phyloP scores from a whole-genome alignment of 139 green algal genomes.

The Coelastrella sp. region DNA sequence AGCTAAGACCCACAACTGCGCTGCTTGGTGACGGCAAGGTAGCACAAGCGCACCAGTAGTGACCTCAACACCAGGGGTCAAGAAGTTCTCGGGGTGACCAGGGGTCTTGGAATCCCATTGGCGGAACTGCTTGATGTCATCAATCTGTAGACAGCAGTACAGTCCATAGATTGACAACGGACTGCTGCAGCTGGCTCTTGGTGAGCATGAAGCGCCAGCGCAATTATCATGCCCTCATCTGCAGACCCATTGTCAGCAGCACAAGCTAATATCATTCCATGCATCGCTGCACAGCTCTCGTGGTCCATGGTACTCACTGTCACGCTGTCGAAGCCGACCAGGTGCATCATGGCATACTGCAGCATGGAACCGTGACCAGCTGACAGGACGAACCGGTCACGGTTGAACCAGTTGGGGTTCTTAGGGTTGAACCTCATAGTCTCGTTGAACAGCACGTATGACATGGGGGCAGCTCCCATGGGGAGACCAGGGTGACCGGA shows the following conservation, averaged over 20 bases:
- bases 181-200: not conserved
- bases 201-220: not conserved
- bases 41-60: conserved; percentile 83
- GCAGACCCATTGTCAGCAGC: too few species aligned
- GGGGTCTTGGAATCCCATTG: conserved; percentile 95
- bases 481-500: conserved; percentile 93
- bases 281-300: too few species aligned
- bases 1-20: too few species aligned
- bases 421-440: conserved; percentile 97
- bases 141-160: conserved; percentile 73
- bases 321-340: conserved; percentile 94
- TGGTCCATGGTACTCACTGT: conserved; percentile 57
- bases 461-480: conserved; percentile 96
- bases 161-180: not conserved
- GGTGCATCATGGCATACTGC: conserved; percentile 97
- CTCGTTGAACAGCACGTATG: conserved; percentile 97
- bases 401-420: conserved; percentile 94
- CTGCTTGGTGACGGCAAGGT: too few species aligned
- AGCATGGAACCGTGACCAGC: conserved; percentile 99
- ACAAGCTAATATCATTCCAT: not conserved
- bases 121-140: conserved; percentile 97
- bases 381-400: conserved; percentile 99
- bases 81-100: conserved; percentile 99
- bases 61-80: conserved; percentile 96
- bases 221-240: not conserved